Evolutionary conservation across 2,329 filamentous ascomycete species (phyloP).

Genomic region (Venturiaceae sp.): DNA sequence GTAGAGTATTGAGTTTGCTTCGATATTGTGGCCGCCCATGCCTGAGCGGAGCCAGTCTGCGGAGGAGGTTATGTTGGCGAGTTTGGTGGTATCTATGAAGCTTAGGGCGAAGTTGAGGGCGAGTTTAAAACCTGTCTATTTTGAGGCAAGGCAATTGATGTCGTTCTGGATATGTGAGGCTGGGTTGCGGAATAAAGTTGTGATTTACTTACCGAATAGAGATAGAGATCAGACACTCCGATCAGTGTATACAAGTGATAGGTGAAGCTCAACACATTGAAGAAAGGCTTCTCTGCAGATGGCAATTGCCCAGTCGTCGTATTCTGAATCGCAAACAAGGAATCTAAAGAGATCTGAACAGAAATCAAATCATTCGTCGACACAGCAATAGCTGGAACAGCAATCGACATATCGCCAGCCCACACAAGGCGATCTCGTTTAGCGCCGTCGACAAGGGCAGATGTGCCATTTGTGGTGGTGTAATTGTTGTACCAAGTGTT

Average conservation of each 20-base stretch:
- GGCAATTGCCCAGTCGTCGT: slow-evolving; percentile 34
- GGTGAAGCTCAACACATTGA: slow-evolving; percentile 20
- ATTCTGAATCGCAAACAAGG: slow-evolving; percentile 36
- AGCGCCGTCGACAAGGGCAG: slow-evolving; percentile 40
- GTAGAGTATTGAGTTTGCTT: slow-evolving; percentile 36
- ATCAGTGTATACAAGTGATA: slow-evolving; percentile 45
- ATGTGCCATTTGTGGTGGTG: slow-evolving; percentile 29
- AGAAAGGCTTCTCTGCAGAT: slow-evolving; percentile 39
- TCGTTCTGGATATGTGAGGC: slow-evolving; percentile 22
- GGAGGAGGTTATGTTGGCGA: slow-evolving; percentile 38
- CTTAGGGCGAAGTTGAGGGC: slow-evolving; percentile 32
- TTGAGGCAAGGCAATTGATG: slow-evolving; percentile 25
- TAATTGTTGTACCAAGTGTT: slow-evolving; percentile 30
- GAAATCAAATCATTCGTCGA: slow-evolving; percentile 44
- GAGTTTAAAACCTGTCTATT: slow-evolving; percentile 32
- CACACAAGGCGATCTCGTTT: slow-evolving; percentile 52
- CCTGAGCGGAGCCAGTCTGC: slow-evolving; percentile 44
- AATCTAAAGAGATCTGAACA: slow-evolving; percentile 40
- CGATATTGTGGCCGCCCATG: slow-evolving; percentile 40
- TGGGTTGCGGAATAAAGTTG: neutral
- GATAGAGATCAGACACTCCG: slow-evolving; percentile 34
- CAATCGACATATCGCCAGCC: slow-evolving; percentile 51
- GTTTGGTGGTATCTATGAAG: slow-evolving; percentile 32
- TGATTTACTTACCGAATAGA: slow-evolving; percentile 15
- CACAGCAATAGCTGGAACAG: slow-evolving; percentile 43